phyloP scores from a whole-genome alignment of 1,284 basidiomycete species.

The Crepidotus sp. region DNA sequence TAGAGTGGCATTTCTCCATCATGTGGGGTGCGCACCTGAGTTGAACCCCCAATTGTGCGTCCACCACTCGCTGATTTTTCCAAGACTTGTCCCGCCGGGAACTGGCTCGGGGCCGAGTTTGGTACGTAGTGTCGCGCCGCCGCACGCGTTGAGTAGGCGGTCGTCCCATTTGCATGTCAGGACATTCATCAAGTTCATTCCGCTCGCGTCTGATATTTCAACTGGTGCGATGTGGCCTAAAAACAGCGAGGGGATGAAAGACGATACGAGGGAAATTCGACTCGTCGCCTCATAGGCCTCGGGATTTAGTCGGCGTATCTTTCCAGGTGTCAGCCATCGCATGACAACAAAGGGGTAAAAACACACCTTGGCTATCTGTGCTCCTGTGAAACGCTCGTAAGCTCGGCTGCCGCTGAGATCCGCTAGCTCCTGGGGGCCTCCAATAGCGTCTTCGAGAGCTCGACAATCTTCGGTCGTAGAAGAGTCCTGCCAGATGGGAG shows the following conservation, averaged over 20 bases:
- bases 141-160: conserved; percentile 49
- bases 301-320: conserved; percentile 55
- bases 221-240: conserved; percentile 59
- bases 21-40: conserved; percentile 34
- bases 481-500: conserved; percentile 92
- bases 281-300: conserved; percentile 58
- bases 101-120: conserved; percentile 82
- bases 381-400: conserved; percentile 83
- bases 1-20: neutral
- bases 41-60: conserved; percentile 69
- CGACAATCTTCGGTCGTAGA: conserved; percentile 73
- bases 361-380: conserved; percentile 71
- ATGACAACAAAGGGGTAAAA: conserved; percentile 5
- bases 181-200: conserved; percentile 83
- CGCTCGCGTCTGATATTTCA: conserved; percentile 79
- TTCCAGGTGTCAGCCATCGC: conserved; percentile 1
- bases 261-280: conserved; percentile 75
- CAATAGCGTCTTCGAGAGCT: conserved; percentile 56
- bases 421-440: conserved; percentile 64
- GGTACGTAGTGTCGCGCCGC: conserved; percentile 52
- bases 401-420: conserved; percentile 76
- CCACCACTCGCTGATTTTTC: conserved; percentile 66
- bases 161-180: conserved; percentile 64
- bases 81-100: conserved; percentile 57
- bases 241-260: conserved; percentile 78